Conservation (phyloP, 306 rosid species). For the Fragaria iinumae region DNA sequence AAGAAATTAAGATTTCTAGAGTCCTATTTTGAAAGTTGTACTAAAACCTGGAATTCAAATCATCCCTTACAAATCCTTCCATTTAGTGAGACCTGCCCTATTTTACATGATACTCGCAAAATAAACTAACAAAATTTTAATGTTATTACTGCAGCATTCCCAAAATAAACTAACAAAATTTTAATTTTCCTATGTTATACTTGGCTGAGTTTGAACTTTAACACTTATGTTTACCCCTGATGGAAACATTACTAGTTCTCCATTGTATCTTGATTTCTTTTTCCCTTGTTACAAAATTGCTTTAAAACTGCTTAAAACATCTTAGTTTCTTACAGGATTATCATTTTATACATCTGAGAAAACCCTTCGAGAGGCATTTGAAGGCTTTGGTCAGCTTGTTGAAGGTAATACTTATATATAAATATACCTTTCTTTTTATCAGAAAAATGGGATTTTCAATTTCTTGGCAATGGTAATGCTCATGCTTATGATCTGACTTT, state of each 20-base stretch:
- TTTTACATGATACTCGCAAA: neutral
- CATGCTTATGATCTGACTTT: slow-evolving; percentile 25
- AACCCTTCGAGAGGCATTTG: slow-evolving; percentile 78
- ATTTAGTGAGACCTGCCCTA: neutral
- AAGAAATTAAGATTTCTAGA: neutral
- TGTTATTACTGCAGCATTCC: neutral
- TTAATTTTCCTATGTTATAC: neutral
- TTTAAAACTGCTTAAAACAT: neutral
- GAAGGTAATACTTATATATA: slow-evolving; percentile 47
- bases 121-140: neutral
- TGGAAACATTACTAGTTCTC: neutral
- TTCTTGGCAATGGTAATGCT: neutral
- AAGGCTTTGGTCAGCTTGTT: slow-evolving; percentile 79
- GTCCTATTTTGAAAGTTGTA: neutral
- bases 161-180: neutral
- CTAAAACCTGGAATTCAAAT: neutral
- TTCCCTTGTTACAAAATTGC: neutral
- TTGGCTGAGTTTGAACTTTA: neutral
- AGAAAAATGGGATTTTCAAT: slow-evolving; percentile 3
- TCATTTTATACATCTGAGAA: slow-evolving; percentile 72
- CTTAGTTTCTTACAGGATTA: slow-evolving; percentile 47
- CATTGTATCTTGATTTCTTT: neutral
- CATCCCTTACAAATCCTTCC: neutral
- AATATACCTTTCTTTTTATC: neutral
- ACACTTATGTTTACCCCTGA: neutral